Evolutionary conservation across 352 stramenopile genomes (phyloP), one percentile per base, ranked within the genome.

Genomic region (Globisporangium spinosum): DNA sequence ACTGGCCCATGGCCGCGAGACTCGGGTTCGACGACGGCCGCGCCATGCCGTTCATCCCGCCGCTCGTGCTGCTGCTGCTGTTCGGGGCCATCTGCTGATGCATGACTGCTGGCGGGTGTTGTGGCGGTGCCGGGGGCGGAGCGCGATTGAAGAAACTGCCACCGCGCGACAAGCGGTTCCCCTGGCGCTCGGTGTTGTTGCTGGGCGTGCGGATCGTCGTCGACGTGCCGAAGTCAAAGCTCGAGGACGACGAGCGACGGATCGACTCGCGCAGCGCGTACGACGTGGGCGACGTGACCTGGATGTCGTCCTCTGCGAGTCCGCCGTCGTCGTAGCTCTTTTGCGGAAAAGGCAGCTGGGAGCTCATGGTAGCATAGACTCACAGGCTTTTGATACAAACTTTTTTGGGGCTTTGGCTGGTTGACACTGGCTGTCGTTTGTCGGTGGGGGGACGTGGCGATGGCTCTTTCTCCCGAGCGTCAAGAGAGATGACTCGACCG

Each of bases 281-380:
- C 56, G 84, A 93, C 57, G 84, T 93, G 58, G 86, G 86, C 56
- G 86, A 94, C 67, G 86, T 94, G 68, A 94, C 86, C n/a, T 78
- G 68, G 65, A 94, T 90, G 65, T 93, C 82, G 10, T 91, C 80
- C 25, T 82, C 78, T 22, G 78, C 58, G 22, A 60, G 34, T 15
- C n/a, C 20, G 9, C 12, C 77, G 49, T 71, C 77, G 54, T 77
- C 73, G 49, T 78, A 76, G 35, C 74, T 35, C 57, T 80, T 65
- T 40, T 25, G 64, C 40, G 40, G 40, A 49, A 49, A 49, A 25
- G 64, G 64, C 38, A 49, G 43, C 25, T 66, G 35, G 38, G 66
- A 29, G 45, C 58, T 71, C 66, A 71, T 71, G 45, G 59, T 6
- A 22, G 55, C 55, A 69, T 69, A 69, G 64, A 59, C 54, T 22